phyloP scores from a whole-genome alignment of 2,329 filamentous ascomycete species.

The Phialemoniopsis sp. region DNA sequence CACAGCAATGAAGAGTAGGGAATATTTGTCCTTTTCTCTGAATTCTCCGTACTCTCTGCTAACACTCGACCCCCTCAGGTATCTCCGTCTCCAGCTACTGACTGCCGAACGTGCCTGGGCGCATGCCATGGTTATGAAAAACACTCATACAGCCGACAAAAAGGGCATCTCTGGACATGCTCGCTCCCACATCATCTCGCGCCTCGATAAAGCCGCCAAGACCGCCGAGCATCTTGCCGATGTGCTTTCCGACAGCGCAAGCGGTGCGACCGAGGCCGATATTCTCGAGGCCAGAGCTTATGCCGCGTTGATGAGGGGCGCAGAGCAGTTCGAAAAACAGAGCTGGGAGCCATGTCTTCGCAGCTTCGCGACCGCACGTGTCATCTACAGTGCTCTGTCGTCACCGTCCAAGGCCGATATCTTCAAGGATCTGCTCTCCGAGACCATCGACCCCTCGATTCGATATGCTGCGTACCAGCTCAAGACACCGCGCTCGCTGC shows the following conservation, averaged over 20 bases:
- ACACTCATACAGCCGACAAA: slow-evolving; percentile 72
- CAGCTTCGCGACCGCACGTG: slow-evolving; percentile 70
- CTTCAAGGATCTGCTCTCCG: slow-evolving; percentile 80
- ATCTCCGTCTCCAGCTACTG: slow-evolving; percentile 74
- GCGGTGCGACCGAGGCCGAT: slow-evolving; percentile 65
- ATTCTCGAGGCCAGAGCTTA: slow-evolving; percentile 86
- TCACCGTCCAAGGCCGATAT: slow-evolving; percentile 62
- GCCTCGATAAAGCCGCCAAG: slow-evolving; percentile 74
- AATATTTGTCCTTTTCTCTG: neutral
- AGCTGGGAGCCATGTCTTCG: slow-evolving; percentile 76
- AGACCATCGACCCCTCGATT: slow-evolving; percentile 88
- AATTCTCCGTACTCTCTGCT: neutral
- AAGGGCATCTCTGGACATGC: slow-evolving; percentile 76
- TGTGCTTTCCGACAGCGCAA: slow-evolving; percentile 61
- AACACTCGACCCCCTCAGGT: slow-evolving; percentile 42
- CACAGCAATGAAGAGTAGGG: slow-evolving; percentile 70
- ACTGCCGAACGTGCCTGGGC: slow-evolving; percentile 91
- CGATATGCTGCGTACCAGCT: slow-evolving; percentile 92
- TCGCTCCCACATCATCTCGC: slow-evolving; percentile 83
- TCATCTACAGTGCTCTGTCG: slow-evolving; percentile 77
- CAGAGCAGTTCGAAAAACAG: slow-evolving; percentile 81
- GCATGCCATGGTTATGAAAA: slow-evolving; percentile 92
- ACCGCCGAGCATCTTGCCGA: slow-evolving; percentile 65
- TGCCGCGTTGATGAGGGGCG: slow-evolving; percentile 69
- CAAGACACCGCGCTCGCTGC: slow-evolving; percentile 79